phyloP scores from a whole-genome alignment of 441 rosid species.

The Theobroma grandiflorum region DNA sequence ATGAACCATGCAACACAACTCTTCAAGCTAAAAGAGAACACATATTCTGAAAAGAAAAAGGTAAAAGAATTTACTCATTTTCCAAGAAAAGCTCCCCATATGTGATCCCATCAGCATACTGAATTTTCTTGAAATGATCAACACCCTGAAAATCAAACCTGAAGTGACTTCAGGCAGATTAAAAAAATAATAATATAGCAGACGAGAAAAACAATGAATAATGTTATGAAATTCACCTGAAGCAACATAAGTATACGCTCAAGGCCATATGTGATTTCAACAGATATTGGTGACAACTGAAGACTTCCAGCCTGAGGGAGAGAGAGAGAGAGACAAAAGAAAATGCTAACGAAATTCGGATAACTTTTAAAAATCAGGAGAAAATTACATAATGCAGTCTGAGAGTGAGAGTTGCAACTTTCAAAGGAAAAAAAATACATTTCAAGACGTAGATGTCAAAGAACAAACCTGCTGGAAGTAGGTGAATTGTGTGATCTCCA shows the following conservation, averaged over 20 bases:
- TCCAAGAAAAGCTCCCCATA: slow-evolving; percentile 96
- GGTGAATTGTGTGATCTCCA: slow-evolving; percentile 99
- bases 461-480: slow-evolving; percentile 95
- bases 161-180: slow-evolving; percentile 42
- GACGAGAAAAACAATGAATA: slow-evolving; percentile 29
- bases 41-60: slow-evolving; percentile 11
- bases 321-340: slow-evolving; percentile 17
- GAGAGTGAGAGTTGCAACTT: slow-evolving; percentile 9
- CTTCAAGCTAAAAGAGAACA: slow-evolving; percentile 8
- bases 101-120: slow-evolving; percentile 93
- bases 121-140: slow-evolving; percentile 95
- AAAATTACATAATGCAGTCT: neutral
- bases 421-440: neutral
- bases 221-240: slow-evolving; percentile 59
- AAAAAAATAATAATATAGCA: slow-evolving; percentile 21
- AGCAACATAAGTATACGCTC: slow-evolving; percentile 98
- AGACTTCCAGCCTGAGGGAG: slow-evolving; percentile 87
- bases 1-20: slow-evolving; percentile 10
- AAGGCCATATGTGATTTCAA: slow-evolving; percentile 98
- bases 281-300: slow-evolving; percentile 88
- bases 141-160: slow-evolving; percentile 67
- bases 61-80: slow-evolving; percentile 68
- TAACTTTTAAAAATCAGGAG: slow-evolving; percentile 24
- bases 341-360: slow-evolving; percentile 22
- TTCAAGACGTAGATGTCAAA: slow-evolving; percentile 10